Evolutionary conservation across 73 alveolate genomes (phyloP).

Genomic region (Symbiodinium natans): DNA sequence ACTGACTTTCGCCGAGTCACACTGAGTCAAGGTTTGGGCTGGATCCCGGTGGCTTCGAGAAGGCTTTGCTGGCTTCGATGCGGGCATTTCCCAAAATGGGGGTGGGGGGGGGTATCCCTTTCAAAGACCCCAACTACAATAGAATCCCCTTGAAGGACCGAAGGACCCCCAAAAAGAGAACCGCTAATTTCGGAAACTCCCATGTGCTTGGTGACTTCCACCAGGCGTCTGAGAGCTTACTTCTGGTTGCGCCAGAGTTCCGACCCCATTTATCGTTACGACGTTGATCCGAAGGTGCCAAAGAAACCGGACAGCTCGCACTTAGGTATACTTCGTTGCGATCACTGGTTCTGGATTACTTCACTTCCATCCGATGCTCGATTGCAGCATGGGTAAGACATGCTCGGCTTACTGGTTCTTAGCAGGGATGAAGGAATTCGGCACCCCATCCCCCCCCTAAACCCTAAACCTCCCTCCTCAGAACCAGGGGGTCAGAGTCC

Average conservation of each 20-base stretch:
- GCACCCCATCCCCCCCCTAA: too few species aligned
- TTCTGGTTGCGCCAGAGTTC: background rate
- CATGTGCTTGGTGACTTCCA: background rate
- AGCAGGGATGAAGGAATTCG: too few species aligned
- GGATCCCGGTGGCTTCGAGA: slow-evolving; percentile 1
- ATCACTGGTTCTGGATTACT: background rate
- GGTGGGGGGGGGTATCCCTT: too few species aligned
- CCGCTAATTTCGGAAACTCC: background rate
- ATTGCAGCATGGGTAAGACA: background rate
- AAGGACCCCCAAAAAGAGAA: too few species aligned
- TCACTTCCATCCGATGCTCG: slow-evolving; percentile 16
- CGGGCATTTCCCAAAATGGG: background rate
- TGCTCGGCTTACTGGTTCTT: too few species aligned
- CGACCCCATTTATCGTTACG: background rate
- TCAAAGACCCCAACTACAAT: too few species aligned
- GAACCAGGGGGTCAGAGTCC: too few species aligned
- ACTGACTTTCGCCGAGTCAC: too few species aligned
- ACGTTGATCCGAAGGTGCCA: too few species aligned
- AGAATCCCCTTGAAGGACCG: too few species aligned
- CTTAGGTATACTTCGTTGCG: background rate
- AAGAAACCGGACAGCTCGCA: too few species aligned
- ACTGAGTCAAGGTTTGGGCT: background rate
- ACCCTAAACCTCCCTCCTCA: too few species aligned
- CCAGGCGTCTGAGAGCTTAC: background rate
- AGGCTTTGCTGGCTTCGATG: background rate